phyloP scores from a whole-genome alignment of 2,329 filamentous ascomycete genomes.

The Parastagonospora avenae region DNA sequence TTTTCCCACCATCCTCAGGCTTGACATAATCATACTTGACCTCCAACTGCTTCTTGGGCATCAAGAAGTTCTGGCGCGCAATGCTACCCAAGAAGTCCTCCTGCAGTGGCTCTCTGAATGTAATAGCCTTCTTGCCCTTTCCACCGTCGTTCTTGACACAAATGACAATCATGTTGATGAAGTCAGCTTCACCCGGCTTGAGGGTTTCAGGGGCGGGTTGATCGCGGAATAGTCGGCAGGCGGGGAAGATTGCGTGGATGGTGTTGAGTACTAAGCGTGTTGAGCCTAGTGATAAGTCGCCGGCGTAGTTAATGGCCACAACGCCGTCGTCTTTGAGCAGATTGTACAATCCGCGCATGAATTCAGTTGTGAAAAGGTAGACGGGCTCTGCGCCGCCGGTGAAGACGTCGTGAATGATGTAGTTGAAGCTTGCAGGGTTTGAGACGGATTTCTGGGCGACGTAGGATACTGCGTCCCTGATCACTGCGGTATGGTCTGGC shows the following conservation, averaged over 20 bases:
- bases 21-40: conserved; percentile 40
- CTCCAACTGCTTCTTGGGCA: conserved; percentile 74
- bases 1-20: conserved; percentile 50
- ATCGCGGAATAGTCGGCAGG: conserved; percentile 90
- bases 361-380: conserved; percentile 84
- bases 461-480: conserved; percentile 81
- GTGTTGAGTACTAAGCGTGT: conserved; percentile 82
- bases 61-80: conserved; percentile 70
- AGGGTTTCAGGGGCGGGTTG: conserved; percentile 57
- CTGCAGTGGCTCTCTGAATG: conserved; percentile 69
- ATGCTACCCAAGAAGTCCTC: conserved; percentile 74
- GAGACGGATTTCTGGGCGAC: conserved; percentile 58
- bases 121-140: conserved; percentile 51
- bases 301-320: conserved; percentile 95
- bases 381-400: conserved; percentile 94
- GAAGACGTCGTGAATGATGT: conserved; percentile 97
- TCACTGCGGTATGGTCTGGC: conserved; percentile 75
- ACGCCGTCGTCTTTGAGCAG: conserved; percentile 80
- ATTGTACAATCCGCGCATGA: conserved; percentile 71
- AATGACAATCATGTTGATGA: conserved; percentile 96
- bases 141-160: conserved; percentile 69
- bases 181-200: conserved; percentile 59
- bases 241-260: conserved; percentile 80
- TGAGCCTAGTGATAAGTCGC: conserved; percentile 78
- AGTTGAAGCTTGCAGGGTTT: conserved; percentile 68